These are phyloP conservation scores for Penicillium verrucosum DNA, from an alignment of 2,329 filamentous ascomycete species.

Conservation along the genomic window DNA sequence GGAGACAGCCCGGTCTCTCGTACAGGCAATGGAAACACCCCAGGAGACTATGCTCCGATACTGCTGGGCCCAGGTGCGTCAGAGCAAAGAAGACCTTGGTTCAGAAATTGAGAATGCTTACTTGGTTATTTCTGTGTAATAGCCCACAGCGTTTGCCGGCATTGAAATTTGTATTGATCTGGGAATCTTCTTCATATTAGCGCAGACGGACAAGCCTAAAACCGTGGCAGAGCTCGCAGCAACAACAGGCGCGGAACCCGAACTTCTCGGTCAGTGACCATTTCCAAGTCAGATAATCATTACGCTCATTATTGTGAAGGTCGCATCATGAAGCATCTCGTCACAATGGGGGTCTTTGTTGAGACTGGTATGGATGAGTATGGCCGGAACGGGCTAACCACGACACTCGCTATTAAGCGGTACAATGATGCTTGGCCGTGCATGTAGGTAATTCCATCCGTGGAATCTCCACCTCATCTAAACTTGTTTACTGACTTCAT, in stretches of 20 bases:
- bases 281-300: no score
- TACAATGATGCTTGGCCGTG: constrained; percentile 17
- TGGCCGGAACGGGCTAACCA: constrained; percentile 13
- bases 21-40: constrained; percentile 29
- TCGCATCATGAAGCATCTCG: constrained; percentile 19
- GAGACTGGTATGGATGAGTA: constrained; percentile 18
- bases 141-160: constrained; percentile 14
- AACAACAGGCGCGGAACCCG: constrained; percentile 6
- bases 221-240: constrained; percentile 17
- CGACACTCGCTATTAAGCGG: constrained; percentile 6
- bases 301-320: not conserved
- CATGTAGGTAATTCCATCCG: constrained; percentile 8
- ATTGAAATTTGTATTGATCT: constrained; percentile 20
- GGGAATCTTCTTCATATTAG: constrained; percentile 13
- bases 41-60: constrained; percentile 28
- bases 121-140: not conserved
- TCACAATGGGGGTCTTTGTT: constrained; percentile 14
- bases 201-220: constrained; percentile 8
- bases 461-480: no score
- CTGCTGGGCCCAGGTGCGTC: constrained; percentile 27
- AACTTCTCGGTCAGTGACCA: constrained; percentile 12
- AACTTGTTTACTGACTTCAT: not conserved
- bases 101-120: not conserved
- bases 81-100: not conserved
- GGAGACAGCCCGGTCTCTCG: constrained; percentile 25